Base-by-base conservation (phyloP, 768 basidiomycete species). In the Mycena galopus region DNA sequence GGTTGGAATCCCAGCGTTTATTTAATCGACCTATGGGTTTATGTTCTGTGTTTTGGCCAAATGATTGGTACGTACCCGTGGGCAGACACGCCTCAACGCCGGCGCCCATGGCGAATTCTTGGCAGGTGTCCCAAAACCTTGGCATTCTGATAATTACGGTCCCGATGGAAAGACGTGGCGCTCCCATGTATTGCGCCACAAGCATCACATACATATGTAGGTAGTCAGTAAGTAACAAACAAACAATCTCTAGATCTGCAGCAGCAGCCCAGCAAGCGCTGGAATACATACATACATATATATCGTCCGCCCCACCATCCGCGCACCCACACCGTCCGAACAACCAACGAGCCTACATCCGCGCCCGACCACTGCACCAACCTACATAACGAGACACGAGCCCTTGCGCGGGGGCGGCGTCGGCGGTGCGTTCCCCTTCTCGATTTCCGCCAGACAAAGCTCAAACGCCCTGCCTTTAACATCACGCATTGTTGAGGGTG, bases 381-480 rank as follows among this genome's bases (percentile, higher is more conserved):
- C 14, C 27, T 57, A 30, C 56, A 33, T 57, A 12, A 57, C 32
- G 6, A 16, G 30, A 57, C 21, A 33, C 25, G 12, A 2, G 25
- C 3, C 3, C 5, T 27, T 19, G 9, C 27, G 53, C 50, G n/a
- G 27, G 27, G 27, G 16, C 30, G 39, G 37, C 25, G 59, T 25
- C 37, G 61, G 64, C 6, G 25, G 72, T 1, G 30, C 39, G 25
- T 64, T 73, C n/a, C 33, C 37, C 56, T 65, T 67, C 86, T 96
- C 93, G 73, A 96, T 95, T 79, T 96, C 93, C 35, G 85, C 91
- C 53, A 96, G 86, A 79, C 94, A 94, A 61, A 94, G 86, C 77
- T 96, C 94, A 68, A 96, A 96, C 27, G 95, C 95, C 78, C 92
- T 91, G 82, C 86, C 94, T 77, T 98, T 95, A 85, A 99, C 96